These are phyloP conservation scores for Alnus glutinosa DNA, from an alignment of 306 rosid species.

Conservation along the genomic window DNA sequence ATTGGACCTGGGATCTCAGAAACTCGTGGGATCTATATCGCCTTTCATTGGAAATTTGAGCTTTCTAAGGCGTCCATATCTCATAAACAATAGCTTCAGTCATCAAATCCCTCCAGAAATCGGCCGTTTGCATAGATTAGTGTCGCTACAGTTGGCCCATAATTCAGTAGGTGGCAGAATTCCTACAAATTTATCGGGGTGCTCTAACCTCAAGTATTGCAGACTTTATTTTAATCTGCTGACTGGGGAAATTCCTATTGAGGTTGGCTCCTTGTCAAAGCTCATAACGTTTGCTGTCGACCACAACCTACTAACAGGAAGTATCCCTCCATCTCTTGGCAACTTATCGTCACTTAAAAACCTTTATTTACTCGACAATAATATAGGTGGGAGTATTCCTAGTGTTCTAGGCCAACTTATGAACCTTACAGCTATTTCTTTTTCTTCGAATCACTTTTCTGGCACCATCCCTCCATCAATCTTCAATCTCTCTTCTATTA, in stretches of 20 bases:
- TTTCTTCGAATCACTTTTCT: background rate
- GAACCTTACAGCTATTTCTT: background rate
- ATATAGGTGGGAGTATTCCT: background rate
- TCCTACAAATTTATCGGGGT: background rate
- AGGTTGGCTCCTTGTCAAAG: background rate
- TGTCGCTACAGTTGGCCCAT: no score
- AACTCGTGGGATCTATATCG: background rate
- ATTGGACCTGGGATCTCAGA: background rate
- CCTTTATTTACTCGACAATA: fast-evolving
- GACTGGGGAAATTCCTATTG: background rate
- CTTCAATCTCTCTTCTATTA: background rate
- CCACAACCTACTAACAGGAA: background rate
- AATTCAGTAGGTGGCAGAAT: background rate
- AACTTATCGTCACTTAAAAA: background rate
- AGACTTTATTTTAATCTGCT: background rate
- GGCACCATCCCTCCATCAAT: background rate
- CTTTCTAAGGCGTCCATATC: background rate
- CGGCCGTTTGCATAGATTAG: background rate
- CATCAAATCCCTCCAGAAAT: background rate
- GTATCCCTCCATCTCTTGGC: background rate
- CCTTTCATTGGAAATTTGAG: background rate
- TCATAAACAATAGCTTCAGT: background rate
- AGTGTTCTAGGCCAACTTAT: background rate
- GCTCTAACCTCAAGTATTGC: background rate
- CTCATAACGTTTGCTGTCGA: background rate